Evolutionary conservation across 2,329 filamentous ascomycete species (phyloP).

Genomic region (Fusarium setosum): DNA sequence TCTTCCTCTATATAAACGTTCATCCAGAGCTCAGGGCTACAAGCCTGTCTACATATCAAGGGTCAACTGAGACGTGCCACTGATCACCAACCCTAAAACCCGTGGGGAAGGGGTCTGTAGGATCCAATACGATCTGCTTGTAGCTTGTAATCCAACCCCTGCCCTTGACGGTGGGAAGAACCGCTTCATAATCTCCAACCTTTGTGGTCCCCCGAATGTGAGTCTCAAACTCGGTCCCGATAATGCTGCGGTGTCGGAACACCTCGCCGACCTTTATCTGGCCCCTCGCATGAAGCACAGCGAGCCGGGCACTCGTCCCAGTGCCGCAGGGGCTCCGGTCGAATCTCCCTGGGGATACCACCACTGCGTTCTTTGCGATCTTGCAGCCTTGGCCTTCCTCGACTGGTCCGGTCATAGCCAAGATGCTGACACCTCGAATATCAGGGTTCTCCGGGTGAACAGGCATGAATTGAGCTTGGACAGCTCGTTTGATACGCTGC

Average conservation of each 20-base stretch:
- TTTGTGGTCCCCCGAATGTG: slow-evolving; percentile 51
- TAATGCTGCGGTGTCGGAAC: slow-evolving; percentile 54
- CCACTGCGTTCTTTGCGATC: slow-evolving; percentile 52
- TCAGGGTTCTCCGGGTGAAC: slow-evolving; percentile 56
- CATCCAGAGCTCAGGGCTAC: too few species aligned
- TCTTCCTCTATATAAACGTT: too few species aligned
- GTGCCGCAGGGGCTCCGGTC: slow-evolving; percentile 60
- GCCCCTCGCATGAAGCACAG: slow-evolving; percentile 55
- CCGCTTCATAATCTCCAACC: slow-evolving; percentile 52
- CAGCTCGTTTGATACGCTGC: slow-evolving; percentile 54
- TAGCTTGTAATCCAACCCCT: slow-evolving; percentile 58
- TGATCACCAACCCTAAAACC: slow-evolving; percentile 2
- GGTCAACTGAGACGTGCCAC: too few species aligned
- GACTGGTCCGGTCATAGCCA: slow-evolving; percentile 52
- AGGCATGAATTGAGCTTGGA: slow-evolving; percentile 48
- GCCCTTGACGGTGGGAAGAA: slow-evolving; percentile 55
- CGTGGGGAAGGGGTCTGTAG: slow-evolving; percentile 55
- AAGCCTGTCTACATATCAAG: too few species aligned
- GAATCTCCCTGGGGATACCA: slow-evolving; percentile 58
- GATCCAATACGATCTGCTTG: slow-evolving; percentile 56
- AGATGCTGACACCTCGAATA: slow-evolving; percentile 54
- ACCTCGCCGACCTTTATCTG: slow-evolving; percentile 49
- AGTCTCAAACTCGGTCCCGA: slow-evolving; percentile 55
- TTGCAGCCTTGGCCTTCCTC: slow-evolving; percentile 38
- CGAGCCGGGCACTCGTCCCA: slow-evolving; percentile 56